Evolutionary conservation across 352 stramenopile species (phyloP), one percentile per base, ranked within the genome.

Genomic region (Blastocystis sp.): DNA sequence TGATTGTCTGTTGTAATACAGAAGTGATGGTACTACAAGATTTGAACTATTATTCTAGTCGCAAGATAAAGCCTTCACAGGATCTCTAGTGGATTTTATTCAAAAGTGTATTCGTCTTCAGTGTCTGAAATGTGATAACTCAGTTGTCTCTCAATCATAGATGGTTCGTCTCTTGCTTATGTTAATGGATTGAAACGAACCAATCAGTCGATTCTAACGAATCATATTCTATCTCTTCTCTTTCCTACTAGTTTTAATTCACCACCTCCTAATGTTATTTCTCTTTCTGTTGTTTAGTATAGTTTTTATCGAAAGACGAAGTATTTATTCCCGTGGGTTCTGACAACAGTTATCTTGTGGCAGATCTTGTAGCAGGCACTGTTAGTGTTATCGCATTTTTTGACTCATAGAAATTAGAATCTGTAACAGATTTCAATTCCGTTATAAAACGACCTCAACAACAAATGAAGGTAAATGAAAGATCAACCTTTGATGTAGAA

Each of bases 1-100:
- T 80, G 24, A 27, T 80, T 32, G 69, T 80, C 19, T 80, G 69
- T 27, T 65, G 46, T 7, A 24, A 80, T 61, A 80, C 69, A 32
- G 69, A 80, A 37, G 29, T 63, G 6, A 80, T 80, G 1, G 69
- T 80, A 32, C 16, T 43, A 43, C 0, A 43, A 24, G 0, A 9
- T 21, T 5, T 16, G 32, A 3, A 5, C 2, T 80, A 5, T 42
- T 4, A 80, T 39, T n/a, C 52, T 29, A 21, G 43, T 16, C 14
- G 27, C 59, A 69, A 80, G 43, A 65, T 42, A 27, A 80, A 42
- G n/a, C 49, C 27, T 59, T 80, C 21, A 63, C 21, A 49, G 32
- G 35, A 32, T 19, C 37, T 19, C 21, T 5, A 3, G 35, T 80
- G 6, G 69, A 80, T 32, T 80, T 80, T 42, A 59, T 80, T 49